These are phyloP conservation scores for Trichomonascus vanleenenianus DNA, from an alignment of 805 yeast genomes.

Conservation along the genomic window DNA sequence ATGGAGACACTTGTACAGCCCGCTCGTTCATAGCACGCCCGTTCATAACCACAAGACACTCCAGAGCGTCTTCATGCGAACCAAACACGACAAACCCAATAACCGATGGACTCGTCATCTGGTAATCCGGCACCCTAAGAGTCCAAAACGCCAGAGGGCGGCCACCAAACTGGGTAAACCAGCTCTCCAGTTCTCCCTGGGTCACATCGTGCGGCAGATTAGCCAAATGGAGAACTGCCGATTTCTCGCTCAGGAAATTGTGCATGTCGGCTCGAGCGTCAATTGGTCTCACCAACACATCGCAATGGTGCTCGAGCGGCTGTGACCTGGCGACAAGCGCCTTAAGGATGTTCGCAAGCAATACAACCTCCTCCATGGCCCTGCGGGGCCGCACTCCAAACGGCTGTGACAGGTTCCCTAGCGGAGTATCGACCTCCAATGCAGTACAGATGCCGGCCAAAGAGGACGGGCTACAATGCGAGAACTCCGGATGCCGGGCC, in stretches of 20 bases:
- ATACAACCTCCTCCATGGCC: constrained; percentile 39
- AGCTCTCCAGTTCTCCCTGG: constrained; percentile 80
- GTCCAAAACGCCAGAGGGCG: constrained; percentile 89
- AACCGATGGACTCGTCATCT: constrained; percentile 37
- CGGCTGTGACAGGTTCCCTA: constrained; percentile 11
- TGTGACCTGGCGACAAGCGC: constrained; percentile 40
- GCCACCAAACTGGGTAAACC: constrained; percentile 85
- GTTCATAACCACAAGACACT: constrained; percentile 59
- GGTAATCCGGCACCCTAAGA: constrained; percentile 50
- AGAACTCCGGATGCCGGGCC: constrained; percentile 48
- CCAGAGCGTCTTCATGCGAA: constrained; percentile 79
- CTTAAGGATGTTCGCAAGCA: constrained; percentile 38
- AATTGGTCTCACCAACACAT: constrained; percentile 62
- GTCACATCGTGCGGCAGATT: constrained; percentile 82
- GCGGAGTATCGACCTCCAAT: constrained; percentile 32
- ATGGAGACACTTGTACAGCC: constrained; percentile 79
- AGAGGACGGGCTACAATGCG: constrained; percentile 24
- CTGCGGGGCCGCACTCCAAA: constrained; percentile 30
- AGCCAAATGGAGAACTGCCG: constrained; percentile 71
- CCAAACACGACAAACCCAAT: constrained; percentile 83
- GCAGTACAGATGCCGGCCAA: constrained; percentile 38
- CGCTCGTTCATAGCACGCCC: constrained; percentile 70
- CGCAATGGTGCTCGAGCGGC: constrained; percentile 39
- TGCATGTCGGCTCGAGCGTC: constrained; percentile 69
- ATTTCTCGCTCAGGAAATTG: constrained; percentile 60